Evolutionary conservation across 2,329 filamentous ascomycete genomes (phyloP).

Genomic region (Fusarium sp.): DNA sequence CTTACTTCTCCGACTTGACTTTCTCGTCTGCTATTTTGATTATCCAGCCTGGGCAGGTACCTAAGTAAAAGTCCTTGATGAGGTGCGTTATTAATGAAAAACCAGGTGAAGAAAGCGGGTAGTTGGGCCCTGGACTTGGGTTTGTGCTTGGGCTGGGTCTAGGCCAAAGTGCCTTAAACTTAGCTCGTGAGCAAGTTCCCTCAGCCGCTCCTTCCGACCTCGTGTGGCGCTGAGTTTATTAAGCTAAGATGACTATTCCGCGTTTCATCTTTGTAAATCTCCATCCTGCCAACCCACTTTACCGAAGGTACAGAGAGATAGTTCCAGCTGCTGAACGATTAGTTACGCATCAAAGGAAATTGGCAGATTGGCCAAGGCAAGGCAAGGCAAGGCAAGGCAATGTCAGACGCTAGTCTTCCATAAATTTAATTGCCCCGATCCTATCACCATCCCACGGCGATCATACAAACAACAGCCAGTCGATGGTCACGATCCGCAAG

Average conservation of each 20-base stretch:
- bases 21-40: not conserved
- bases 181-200: conserved; percentile 25
- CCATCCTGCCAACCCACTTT: conserved; percentile 24
- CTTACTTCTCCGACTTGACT: not conserved
- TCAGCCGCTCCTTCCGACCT: conserved; percentile 32
- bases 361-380: not conserved
- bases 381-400: not conserved
- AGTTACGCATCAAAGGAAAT: not conserved
- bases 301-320: conserved; percentile 21
- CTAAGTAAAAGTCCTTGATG: no score
- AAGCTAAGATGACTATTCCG: not conserved
- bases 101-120: no score
- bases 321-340: conserved; percentile 2
- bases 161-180: conserved; percentile 14
- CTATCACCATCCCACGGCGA: not conserved
- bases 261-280: conserved; percentile 32
- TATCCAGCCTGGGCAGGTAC: not conserved
- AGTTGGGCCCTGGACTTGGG: not conserved
- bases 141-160: conserved; percentile 7
- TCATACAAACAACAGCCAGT: conserved; percentile 1
- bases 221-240: conserved; percentile 17
- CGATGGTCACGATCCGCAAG: conserved; percentile 12
- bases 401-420: not conserved
- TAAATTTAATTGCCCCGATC: not conserved
- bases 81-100: no score